Percentiles rank a stretch among this genome's conserved stretches.
These are phyloP conservation scores for Acidomyces sp. DNA, from an alignment of 495 filamentous ascomycete genomes.

Conservation along the genomic window DNA sequence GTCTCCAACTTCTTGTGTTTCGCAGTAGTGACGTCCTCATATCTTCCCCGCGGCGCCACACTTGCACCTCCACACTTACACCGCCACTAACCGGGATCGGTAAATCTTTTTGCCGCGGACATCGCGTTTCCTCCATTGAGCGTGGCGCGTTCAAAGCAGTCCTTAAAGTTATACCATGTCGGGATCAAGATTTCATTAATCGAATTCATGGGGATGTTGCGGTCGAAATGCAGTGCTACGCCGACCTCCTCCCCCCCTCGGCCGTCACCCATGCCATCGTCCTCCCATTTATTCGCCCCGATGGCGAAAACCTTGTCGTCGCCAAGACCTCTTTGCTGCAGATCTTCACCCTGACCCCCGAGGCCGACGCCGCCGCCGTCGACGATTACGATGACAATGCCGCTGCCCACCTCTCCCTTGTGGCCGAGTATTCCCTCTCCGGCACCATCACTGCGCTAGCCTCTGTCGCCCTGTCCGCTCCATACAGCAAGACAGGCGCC, in stretches of 20 bases:
- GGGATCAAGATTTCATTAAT: too few species aligned
- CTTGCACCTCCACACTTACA: too few species aligned
- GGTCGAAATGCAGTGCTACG: constrained; percentile 60
- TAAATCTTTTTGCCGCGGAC: too few species aligned
- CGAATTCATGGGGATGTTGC: background rate
- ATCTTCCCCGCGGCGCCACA: too few species aligned
- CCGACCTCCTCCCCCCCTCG: constrained; percentile 81
- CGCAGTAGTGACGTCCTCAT: too few species aligned
- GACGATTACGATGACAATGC: constrained; percentile 10
- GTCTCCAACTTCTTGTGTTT: too few species aligned
- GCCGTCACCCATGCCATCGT: constrained; percentile 79
- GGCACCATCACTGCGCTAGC: constrained; percentile 75
- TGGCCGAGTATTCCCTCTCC: constrained; percentile 67
- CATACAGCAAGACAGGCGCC: constrained; percentile 60
- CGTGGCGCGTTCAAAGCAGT: too few species aligned
- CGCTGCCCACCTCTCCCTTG: constrained; percentile 62
- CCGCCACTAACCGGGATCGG: too few species aligned
- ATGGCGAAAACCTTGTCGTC: constrained; percentile 71
- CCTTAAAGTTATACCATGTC: too few species aligned
- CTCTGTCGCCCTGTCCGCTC: constrained; percentile 55
- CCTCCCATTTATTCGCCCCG: constrained; percentile 60
- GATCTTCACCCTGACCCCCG: constrained; percentile 47
- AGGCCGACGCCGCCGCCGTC: constrained; percentile 24
- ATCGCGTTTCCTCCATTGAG: too few species aligned
- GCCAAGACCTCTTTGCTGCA: constrained; percentile 84